A percentile compares a stretch with the other conserved stretches of the same genome.
Conservation (phyloP, 75 land plant species). For the Chamaecyparis obtusa region DNA sequence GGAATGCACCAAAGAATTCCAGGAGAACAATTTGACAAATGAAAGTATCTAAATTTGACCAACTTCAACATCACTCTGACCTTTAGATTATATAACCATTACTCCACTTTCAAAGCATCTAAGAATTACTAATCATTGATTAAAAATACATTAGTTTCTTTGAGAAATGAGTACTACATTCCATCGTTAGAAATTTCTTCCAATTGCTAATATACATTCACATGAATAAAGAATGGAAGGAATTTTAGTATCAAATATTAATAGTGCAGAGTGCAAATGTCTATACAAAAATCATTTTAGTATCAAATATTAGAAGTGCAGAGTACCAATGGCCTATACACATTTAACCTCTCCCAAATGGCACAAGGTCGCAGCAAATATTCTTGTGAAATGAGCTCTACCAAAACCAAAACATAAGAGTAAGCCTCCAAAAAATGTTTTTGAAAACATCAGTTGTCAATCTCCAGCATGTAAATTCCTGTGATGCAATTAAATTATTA, state of each 20-base stretch:
- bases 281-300: background rate
- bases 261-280: too few relatives aligned
- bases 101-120: conserved; percentile 96
- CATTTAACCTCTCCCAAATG: conserved; percentile 32
- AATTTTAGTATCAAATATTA: too few relatives aligned
- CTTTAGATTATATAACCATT: conserved; percentile 81
- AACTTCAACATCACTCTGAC: conserved; percentile 94
- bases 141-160: background rate
- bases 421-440: too few relatives aligned
- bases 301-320: background rate
- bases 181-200: background rate
- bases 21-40: background rate
- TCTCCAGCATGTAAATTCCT: too few relatives aligned
- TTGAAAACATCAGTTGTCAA: too few relatives aligned
- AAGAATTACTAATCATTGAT: conserved; percentile 69
- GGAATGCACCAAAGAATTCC: background rate
- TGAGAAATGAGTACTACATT: background rate
- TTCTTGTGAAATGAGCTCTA: too few relatives aligned
- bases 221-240: background rate
- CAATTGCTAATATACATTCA: background rate
- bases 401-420: too few relatives aligned
- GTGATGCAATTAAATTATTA: too few relatives aligned
- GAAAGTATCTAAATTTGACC: background rate
- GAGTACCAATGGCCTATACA: conserved; percentile 39
- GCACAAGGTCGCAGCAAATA: too few relatives aligned